These are phyloP conservation scores for Purshia tridentata DNA, from an alignment of 306 rosid species.

Conservation along the genomic window DNA sequence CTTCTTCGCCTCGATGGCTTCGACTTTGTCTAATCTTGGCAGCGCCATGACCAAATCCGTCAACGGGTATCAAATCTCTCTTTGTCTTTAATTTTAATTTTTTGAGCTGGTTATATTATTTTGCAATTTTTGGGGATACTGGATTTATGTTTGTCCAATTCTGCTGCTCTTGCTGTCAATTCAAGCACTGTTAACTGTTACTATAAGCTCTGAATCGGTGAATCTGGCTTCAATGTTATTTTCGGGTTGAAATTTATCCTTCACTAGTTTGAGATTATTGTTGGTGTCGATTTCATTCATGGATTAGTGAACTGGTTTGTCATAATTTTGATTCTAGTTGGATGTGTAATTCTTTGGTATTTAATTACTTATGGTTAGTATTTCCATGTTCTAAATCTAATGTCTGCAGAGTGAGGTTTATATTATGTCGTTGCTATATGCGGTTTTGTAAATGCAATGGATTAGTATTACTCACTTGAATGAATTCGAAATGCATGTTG, in stretches of 20 bases:
- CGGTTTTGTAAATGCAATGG: neutral
- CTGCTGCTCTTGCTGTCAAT: neutral
- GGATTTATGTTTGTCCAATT: neutral
- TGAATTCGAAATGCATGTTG: neutral
- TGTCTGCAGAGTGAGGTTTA: neutral
- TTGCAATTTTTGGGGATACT: neutral
- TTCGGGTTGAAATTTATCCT: neutral
- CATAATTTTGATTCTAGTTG: neutral
- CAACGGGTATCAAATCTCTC: slow-evolving; percentile 46
- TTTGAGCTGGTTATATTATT: neutral
- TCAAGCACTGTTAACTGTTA: neutral
- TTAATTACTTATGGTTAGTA: neutral
- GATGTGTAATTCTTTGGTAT: neutral
- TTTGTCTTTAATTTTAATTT: neutral
- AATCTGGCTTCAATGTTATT: neutral
- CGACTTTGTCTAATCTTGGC: slow-evolving; percentile 59
- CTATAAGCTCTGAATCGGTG: neutral
- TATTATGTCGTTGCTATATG: too few relatives aligned
- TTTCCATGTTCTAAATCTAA: neutral
- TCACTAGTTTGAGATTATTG: neutral
- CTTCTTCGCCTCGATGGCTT: slow-evolving; percentile 68
- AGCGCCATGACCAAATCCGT: slow-evolving; percentile 69
- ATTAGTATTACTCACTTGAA: neutral
- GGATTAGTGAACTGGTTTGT: neutral
- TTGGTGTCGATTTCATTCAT: neutral